A percentile compares a stretch with the other conserved stretches of the same genome.
Evolutionary conservation across 495 filamentous ascomycete species (phyloP).

Genomic region (Niebla homalea): DNA sequence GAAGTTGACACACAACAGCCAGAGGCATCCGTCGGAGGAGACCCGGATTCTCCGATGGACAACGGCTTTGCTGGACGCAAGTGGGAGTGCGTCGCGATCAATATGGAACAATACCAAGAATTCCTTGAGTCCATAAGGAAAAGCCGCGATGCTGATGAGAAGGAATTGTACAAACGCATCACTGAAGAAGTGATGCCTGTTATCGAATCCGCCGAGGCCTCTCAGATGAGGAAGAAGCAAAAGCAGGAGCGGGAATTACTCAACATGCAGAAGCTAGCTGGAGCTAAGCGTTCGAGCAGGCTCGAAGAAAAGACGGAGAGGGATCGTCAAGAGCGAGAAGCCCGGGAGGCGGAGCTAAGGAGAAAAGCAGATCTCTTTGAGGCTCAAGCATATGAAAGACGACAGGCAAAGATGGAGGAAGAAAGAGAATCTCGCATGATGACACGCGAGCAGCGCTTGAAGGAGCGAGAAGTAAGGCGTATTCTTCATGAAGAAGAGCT

Average conservation of each 20-base stretch:
- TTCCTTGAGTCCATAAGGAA: slow-evolving; percentile 60
- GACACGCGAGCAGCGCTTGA: slow-evolving; percentile 71
- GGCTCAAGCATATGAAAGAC: slow-evolving; percentile 55
- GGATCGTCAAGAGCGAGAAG: slow-evolving; percentile 59
- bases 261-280: slow-evolving; percentile 71
- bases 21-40: slow-evolving; percentile 25
- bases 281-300: slow-evolving; percentile 83
- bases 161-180: slow-evolving; percentile 53
- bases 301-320: slow-evolving; percentile 69
- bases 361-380: slow-evolving; percentile 48
- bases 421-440: slow-evolving; percentile 71
- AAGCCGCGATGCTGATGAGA: slow-evolving; percentile 70
- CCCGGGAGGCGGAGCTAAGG: slow-evolving; percentile 58
- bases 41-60: slow-evolving; percentile 24
- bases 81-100: slow-evolving; percentile 86
- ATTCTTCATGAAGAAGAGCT: slow-evolving; percentile 73
- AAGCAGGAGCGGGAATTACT: slow-evolving; percentile 68
- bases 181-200: slow-evolving; percentile 66
- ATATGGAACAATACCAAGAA: slow-evolving; percentile 56
- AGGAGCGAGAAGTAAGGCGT: slow-evolving; percentile 69
- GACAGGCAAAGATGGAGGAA: slow-evolving; percentile 53
- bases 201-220: slow-evolving; percentile 69
- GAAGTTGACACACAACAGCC: slow-evolving; percentile 25
- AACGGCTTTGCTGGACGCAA: slow-evolving; percentile 56
- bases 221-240: slow-evolving; percentile 50